These are phyloP conservation scores for Coriolopsis trogii DNA, from an alignment of 1,284 basidiomycete species.

Conservation along the genomic window DNA sequence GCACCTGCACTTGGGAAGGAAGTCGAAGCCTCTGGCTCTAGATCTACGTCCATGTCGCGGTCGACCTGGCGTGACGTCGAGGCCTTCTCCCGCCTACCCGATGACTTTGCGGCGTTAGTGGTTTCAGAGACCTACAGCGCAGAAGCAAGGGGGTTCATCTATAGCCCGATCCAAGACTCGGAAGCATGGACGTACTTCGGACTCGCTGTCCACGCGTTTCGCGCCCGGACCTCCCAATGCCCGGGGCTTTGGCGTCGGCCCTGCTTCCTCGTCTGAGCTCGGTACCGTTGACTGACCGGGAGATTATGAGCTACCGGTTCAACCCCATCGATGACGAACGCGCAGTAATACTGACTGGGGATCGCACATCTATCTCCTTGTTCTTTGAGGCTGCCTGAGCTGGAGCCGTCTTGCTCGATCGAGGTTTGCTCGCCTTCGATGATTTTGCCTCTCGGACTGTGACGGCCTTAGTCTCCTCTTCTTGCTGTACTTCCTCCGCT, in stretches of 20 bases:
- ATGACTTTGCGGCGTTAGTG: no score
- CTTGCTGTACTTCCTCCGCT: conserved; percentile 12
- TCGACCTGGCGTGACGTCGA: no score
- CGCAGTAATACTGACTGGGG: conserved; percentile 22
- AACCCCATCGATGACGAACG: background rate
- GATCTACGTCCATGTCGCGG: no score
- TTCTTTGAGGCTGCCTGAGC: background rate
- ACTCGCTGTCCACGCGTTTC: background rate
- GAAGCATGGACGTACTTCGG: background rate
- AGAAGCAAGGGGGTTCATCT: no score
- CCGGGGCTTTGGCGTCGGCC: conserved; percentile 5
- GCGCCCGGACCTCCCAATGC: background rate
- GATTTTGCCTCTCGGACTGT: conserved; percentile 14
- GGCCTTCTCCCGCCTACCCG: no score
- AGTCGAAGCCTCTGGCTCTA: no score
- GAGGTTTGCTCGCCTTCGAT: conserved; percentile 12
- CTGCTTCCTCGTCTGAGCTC: conserved; percentile 22
- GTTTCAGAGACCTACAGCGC: no score
- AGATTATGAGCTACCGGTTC: no score
- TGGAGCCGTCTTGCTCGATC: conserved; percentile 1
- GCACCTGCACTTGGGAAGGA: no score
- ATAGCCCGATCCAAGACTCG: no score
- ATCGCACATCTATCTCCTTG: conserved; percentile 23
- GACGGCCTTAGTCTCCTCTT: conserved; percentile 17
- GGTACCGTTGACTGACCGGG: conserved; percentile 30